Base-by-base conservation (phyloP, 1,284 basidiomycete species). In the Blastosporella zonata region DNA sequence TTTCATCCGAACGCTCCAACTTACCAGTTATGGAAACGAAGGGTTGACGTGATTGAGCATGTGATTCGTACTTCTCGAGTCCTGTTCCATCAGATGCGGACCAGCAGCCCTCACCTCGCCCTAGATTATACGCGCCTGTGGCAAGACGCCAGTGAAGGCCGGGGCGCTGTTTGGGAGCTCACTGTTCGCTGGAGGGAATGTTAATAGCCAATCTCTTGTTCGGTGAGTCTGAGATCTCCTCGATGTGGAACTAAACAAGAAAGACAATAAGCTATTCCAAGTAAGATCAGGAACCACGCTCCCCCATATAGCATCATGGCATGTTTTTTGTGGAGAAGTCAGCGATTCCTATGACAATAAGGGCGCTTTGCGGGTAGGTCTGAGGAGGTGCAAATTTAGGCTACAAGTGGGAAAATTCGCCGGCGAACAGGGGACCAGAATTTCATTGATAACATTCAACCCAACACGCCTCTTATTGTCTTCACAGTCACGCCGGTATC, bases 231-330 rank as follows among this genome's bases (percentile, higher is more conserved):
- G 43, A 48, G 45, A 50, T 51, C 35, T 36, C 34, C 31, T 18
- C 21, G 25, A 34, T 44, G 28, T 43, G 40, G 17, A 23, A 49
- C 34, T 41, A 23, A 57, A 50, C 53, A 46, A 50, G 47, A 52
- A 61, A 61, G 58, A 70, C 68, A 70, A 69, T 69, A 50, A 48
- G 37, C 9, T 18, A 42, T n/a, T 27, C 18, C 15, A 46, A 39
- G 31, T 13, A 67, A 68, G 64, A 57, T 62, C 62, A 69, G 67
- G 68, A 64, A 70, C n/a, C n/a, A n/a, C 67, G 53, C 35, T 44
- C 51, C 46, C 41, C 55, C 57, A 54, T 57, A 59, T 57, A 56
- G 57, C 55, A 54, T 57, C 54, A 43, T 55, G n/a, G 13, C 29
- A 13, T 27, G 25, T 55, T 53, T 45, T 52, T 28, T 54, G 34